Conservation (phyloP, 805 yeast genomes). For the Kazachstania kunashirensis region DNA sequence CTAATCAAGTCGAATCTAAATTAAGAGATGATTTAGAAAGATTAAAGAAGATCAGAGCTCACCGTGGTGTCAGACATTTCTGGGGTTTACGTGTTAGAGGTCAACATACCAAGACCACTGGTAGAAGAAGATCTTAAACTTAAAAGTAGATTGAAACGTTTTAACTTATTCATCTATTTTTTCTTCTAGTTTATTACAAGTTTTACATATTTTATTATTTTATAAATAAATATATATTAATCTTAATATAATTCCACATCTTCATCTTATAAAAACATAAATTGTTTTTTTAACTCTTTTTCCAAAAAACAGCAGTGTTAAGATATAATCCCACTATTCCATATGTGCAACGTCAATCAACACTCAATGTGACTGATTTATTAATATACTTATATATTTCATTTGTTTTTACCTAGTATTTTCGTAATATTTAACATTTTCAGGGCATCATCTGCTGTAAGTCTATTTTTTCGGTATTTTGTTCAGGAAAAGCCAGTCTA, state of each 20-base stretch:
- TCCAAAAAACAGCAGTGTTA: too few relatives aligned
- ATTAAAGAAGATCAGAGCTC: slow-evolving; percentile 99
- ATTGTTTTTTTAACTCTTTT: too few relatives aligned
- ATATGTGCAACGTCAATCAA: too few relatives aligned
- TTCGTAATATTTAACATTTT: too few relatives aligned
- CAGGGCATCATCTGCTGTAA: too few relatives aligned
- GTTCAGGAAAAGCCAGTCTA: too few relatives aligned
- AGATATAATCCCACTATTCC: too few relatives aligned
- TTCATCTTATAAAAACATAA: not conserved
- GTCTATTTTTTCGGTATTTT: too few relatives aligned
- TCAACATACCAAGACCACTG: slow-evolving; percentile 99
- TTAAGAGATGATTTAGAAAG: slow-evolving; percentile 99
- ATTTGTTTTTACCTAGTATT: too few relatives aligned
- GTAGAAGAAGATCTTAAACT: slow-evolving; percentile 62
- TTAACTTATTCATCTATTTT: not conserved
- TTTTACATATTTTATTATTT: slow-evolving; percentile 3
- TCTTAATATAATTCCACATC: not conserved
- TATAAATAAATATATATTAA: slow-evolving; percentile 1
- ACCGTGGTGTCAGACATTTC: slow-evolving; percentile 99
- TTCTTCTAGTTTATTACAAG: not conserved
- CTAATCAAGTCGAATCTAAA: slow-evolving; percentile 98
- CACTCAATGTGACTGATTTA: too few relatives aligned
- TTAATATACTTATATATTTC: too few relatives aligned
- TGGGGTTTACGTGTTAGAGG: slow-evolving; percentile 99
- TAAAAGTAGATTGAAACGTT: not conserved